A percentile compares a stretch with the other conserved stretches of the same genome.
phyloP scores from a whole-genome alignment of 352 stramenopile genomes.

The Phytophthora quininea region DNA sequence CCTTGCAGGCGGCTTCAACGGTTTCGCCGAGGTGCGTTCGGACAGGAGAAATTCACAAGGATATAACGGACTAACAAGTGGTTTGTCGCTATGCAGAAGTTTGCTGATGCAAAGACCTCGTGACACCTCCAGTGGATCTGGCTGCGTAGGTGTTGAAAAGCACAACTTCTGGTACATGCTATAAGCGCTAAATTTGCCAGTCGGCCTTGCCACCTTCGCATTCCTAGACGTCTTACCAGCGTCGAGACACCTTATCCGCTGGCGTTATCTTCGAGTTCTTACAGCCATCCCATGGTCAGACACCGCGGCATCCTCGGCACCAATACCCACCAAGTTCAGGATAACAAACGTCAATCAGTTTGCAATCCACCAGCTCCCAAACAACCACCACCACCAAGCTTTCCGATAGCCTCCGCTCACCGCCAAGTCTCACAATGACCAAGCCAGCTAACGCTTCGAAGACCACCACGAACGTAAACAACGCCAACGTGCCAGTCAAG shows the following conservation, averaged over 20 bases:
- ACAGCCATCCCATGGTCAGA: too few relatives aligned
- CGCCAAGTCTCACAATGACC: constrained; percentile 1
- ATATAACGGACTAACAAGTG: background rate
- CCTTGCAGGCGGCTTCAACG: constrained; percentile 27
- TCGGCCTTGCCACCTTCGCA: too few relatives aligned
- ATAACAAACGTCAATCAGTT: too few relatives aligned
- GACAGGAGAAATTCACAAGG: background rate
- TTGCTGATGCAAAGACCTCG: constrained; percentile 7
- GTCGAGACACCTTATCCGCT: too few relatives aligned
- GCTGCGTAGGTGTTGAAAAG: too few relatives aligned
- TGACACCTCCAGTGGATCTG: too few relatives aligned
- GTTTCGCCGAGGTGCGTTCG: constrained; percentile 30
- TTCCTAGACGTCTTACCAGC: too few relatives aligned
- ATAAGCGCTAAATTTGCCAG: too few relatives aligned
- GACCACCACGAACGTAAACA: constrained; percentile 11
- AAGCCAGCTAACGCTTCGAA: constrained; percentile 13
- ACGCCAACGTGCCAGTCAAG: constrained; percentile 4
- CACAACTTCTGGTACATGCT: too few relatives aligned
- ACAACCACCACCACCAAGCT: constrained; percentile 5
- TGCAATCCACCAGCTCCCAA: constrained; percentile 11
- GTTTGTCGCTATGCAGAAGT: constrained; percentile 10
- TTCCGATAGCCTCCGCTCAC: constrained; percentile 1
- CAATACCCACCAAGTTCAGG: too few relatives aligned
- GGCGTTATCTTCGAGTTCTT: too few relatives aligned
- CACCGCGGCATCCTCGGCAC: too few relatives aligned